Conservation (phyloP, 768 basidiomycete genomes). For the Polyporus arcularius region DNA sequence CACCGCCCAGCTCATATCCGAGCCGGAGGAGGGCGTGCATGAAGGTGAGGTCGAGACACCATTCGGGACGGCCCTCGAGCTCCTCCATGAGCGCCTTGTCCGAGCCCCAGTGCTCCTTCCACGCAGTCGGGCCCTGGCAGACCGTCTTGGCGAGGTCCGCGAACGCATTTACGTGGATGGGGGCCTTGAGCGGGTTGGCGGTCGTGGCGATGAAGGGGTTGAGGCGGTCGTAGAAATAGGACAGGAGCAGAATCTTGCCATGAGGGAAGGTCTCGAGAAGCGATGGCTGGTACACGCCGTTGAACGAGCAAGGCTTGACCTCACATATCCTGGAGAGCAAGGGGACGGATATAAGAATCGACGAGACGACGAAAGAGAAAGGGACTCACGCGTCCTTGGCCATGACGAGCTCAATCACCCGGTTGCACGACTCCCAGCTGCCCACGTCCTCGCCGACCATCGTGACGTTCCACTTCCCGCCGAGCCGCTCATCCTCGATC, state of each 20-base stretch:
- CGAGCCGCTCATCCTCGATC: conserved; percentile 50
- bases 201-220: conserved; percentile 62
- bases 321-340: conserved; percentile 67
- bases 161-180: conserved; percentile 51
- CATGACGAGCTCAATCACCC: conserved; percentile 84
- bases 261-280: conserved; percentile 84
- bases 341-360: not conserved
- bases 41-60: conserved; percentile 94
- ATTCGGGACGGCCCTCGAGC: conserved; percentile 83
- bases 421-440: conserved; percentile 82
- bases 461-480: conserved; percentile 58
- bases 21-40: conserved; percentile 86
- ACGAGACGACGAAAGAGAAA: not conserved
- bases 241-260: conserved; percentile 87
- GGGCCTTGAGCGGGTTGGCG: conserved; percentile 24
- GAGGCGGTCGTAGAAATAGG: conserved; percentile 97
- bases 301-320: conserved; percentile 93
- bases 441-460: conserved; percentile 87
- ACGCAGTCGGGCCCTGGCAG: conserved; percentile 66
- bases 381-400: conserved; percentile 87
- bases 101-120: conserved; percentile 52
- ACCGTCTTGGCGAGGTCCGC: conserved; percentile 66
- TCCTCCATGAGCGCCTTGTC: conserved; percentile 59
- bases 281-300: conserved; percentile 96
- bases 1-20: conserved; percentile 86